Conservation (phyloP, 805 yeast genomes). For the Metschnikowia chrysomelidarum region DNA sequence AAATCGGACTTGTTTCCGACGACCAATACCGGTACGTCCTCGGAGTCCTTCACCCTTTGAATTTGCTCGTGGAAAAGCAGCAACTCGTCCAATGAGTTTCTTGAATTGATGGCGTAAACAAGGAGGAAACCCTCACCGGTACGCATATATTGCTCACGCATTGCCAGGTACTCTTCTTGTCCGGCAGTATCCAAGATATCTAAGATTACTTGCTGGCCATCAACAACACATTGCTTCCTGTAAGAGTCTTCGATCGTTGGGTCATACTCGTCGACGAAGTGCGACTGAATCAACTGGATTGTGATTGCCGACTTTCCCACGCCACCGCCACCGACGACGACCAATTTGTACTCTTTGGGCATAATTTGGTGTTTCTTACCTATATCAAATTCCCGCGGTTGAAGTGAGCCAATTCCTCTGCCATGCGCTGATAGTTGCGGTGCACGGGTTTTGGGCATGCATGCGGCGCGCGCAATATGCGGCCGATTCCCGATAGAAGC, state of each 20-base stretch:
- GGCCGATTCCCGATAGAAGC: no score
- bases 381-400: no score
- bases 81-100: slow-evolving; percentile 82
- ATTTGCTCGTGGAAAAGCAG: slow-evolving; percentile 76
- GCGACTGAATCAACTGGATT: slow-evolving; percentile 90
- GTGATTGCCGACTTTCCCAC: slow-evolving; percentile 97
- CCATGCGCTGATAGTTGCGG: no score
- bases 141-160: slow-evolving; percentile 87
- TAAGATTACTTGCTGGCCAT: slow-evolving; percentile 55
- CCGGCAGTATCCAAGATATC: slow-evolving; percentile 98
- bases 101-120: slow-evolving; percentile 85
- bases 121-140: slow-evolving; percentile 92
- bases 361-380: slow-evolving; percentile 10
- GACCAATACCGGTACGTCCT: slow-evolving; percentile 71
- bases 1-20: slow-evolving; percentile 80
- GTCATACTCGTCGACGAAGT: slow-evolving; percentile 96
- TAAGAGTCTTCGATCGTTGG: slow-evolving; percentile 95
- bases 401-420: no score
- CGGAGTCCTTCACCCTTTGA: slow-evolving; percentile 70
- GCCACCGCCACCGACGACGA: slow-evolving; percentile 98
- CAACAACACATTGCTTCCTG: slow-evolving; percentile 83
- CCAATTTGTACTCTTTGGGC: slow-evolving; percentile 82
- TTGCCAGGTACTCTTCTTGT: slow-evolving; percentile 91
- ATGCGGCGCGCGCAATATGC: no score
- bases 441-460: no score